Conservation (phyloP, 108 stramenopile genomes). For the Pseudonitzschia delicatissima region DNA sequence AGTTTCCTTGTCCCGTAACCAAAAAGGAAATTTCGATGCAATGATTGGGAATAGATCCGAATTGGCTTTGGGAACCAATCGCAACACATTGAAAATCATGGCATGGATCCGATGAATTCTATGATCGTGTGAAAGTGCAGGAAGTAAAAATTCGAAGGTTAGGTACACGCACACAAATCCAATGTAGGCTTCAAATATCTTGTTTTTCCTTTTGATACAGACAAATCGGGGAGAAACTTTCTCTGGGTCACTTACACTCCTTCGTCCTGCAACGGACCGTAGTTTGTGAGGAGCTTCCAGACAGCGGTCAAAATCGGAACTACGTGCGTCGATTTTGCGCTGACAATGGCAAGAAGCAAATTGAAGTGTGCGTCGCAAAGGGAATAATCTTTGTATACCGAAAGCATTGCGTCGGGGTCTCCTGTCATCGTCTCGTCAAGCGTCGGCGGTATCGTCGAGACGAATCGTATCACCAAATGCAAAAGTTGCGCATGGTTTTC, state of each 20-base stretch:
- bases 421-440: background rate
- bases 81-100: slow-evolving; percentile 38
- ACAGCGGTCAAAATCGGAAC: slow-evolving; percentile 32
- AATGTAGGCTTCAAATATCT: background rate
- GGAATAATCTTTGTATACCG: slow-evolving; percentile 20
- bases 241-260: slow-evolving; percentile 21
- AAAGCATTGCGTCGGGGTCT: background rate
- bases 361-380: slow-evolving; percentile 57
- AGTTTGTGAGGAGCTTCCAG: slow-evolving; percentile 42
- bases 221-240: background rate
- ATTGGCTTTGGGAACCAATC: slow-evolving; percentile 45
- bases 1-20: slow-evolving; percentile 10
- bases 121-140: background rate
- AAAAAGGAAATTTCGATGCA: slow-evolving; percentile 48
- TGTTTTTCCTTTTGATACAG: background rate
- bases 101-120: slow-evolving; percentile 44
- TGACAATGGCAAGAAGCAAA: slow-evolving; percentile 55
- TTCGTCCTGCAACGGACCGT: slow-evolving; percentile 6
- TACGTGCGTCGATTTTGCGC: slow-evolving; percentile 45
- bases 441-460: slow-evolving; percentile 29
- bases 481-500: slow-evolving; percentile 44
- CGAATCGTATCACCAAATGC: slow-evolving; percentile 45
- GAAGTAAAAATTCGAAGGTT: background rate
- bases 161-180: background rate
- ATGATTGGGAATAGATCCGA: slow-evolving; percentile 53